Base-by-base conservation (phyloP, 108 stramenopile genomes). In the Ochromonas danica region DNA sequence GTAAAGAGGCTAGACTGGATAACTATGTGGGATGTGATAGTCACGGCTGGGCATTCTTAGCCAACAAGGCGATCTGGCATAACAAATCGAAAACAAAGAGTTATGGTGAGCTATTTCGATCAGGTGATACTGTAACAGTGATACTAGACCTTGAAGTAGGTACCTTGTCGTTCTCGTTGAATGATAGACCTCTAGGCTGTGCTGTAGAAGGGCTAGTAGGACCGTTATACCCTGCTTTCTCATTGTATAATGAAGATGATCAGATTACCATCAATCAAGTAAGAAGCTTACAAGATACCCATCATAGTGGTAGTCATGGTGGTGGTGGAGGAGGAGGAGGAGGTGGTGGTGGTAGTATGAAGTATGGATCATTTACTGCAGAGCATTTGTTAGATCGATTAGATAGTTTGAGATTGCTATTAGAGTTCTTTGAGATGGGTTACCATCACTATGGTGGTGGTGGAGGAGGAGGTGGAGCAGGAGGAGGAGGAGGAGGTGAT, bases 1-100 rank as follows among this genome's bases (percentile, higher is more conserved):
- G 63, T 0, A 38, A 45, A 10, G 81, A 84, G 31, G 81, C 83
- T 1, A 27, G 43, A 35, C 79, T 88, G 40, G 82, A 83, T 36
- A 87, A 87, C 60, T 88, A 88, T 38, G 87, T 88, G 28, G 88
- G 88, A 57, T 43, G 79, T 36, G 88, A 88, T 60, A 60, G 43
- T 39, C 61, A 67, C 31, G 87, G 88, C 43, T 88, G 88, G 88
- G 88, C 83, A 0, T 88, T 85, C 83, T 79, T 88, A 27, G 86
- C 88, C 28, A 88, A 88, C 84, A 85, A 80, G 51, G 87, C 88
- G 1, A 78, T 88, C 27, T 88, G 88, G 88, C 88, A 88, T 82
- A 84, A 87, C 84, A 87, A 88, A 79, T 40, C 17, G 6, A 17
- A 70, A 70, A 17, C 6, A 70, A 6, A 70, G 38, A 62, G 70